Base-by-base conservation (phyloP, 352 stramenopile species). In the Globisporangium spinosum region DNA sequence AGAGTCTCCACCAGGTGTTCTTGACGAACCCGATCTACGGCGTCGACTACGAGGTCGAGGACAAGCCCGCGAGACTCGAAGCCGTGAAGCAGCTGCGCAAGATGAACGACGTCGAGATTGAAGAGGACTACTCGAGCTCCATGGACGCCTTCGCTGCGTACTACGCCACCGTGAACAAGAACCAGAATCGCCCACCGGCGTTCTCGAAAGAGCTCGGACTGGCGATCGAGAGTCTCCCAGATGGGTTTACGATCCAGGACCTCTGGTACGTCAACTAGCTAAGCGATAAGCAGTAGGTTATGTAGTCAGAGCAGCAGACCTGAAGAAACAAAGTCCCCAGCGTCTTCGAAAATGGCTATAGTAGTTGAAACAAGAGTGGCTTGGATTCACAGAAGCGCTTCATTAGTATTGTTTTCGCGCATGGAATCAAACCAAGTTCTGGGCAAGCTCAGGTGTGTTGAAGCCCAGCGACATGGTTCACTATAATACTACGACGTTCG, bases 131-230 rank as follows among this genome's bases (percentile, higher is more conserved):
- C 25, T 79, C 78, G 34, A 91, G 89, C 67, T 93, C 80, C 49
- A 93, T 90, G 74, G 90, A 95, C 51, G 87, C 87, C 5, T 95
- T 97, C 61, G 91, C 93, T 13, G 89, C 89, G 2, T 98, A 98
- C 72, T 96, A 96, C 57, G 89, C 91, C 1, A 87, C 91, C 8
- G 77, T 89, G 10, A 89, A 93, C 73, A 94, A 94, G 74, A 85
- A 92, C 59, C 75, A 89, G 59, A 85, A 97, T 58, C 87, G 88
- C 29, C 74, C 73, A 4, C 74, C 82, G 0, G 79, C 85, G 32
- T 97, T 85, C 62, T 89, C 88, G 38, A 83, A 89, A 38, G 87
- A 93, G 17, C 77, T 97, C 17, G 87, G 91, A 12, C 76, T 97
- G 13, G 90, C 90, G 7, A 85, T 97, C 45, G 91, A 97, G 72